A percentile compares a stretch with the other conserved stretches of the same genome.
phyloP scores from a whole-genome alignment of 2,329 filamentous ascomycete species.

The Tricladium varicosporioides region DNA sequence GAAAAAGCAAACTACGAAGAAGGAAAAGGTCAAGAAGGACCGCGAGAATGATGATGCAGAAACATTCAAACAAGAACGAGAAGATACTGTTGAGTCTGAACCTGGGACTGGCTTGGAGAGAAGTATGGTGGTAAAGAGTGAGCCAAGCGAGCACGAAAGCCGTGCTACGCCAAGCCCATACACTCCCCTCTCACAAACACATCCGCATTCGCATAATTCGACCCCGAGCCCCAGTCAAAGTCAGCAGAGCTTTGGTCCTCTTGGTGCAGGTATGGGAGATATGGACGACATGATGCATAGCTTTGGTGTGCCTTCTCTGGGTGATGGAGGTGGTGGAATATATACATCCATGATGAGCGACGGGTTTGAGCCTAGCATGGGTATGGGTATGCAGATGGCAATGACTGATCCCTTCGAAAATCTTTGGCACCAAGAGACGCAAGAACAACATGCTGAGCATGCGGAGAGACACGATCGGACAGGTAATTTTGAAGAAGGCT shows the following conservation, averaged over 20 bases:
- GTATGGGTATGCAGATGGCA: neutral
- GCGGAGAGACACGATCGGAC: neutral
- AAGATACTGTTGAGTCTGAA: neutral
- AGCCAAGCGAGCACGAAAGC: constrained; percentile 1
- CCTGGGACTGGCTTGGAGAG: neutral
- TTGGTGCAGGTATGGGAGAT: neutral
- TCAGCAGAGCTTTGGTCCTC: neutral
- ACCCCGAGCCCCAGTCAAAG: constrained; percentile 6
- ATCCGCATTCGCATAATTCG: constrained; percentile 1
- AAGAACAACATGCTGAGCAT: neutral
- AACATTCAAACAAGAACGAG: neutral
- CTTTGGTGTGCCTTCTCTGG: constrained; percentile 1
- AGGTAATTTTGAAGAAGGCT: neutral
- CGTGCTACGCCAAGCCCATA: neutral
- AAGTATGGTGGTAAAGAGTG: neutral
- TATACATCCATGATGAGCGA: neutral
- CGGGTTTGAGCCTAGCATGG: neutral
- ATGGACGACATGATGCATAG: constrained; percentile 5
- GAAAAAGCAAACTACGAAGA: constrained; percentile 17
- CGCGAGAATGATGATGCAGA: neutral
- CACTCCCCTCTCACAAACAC: neutral
- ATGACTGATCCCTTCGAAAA: constrained; percentile 7
- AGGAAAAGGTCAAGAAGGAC: neutral
- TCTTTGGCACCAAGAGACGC: neutral
- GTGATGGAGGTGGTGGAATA: neutral